Base-by-base conservation (phyloP, 306 rosid genomes). In the Quercus ilex region DNA sequence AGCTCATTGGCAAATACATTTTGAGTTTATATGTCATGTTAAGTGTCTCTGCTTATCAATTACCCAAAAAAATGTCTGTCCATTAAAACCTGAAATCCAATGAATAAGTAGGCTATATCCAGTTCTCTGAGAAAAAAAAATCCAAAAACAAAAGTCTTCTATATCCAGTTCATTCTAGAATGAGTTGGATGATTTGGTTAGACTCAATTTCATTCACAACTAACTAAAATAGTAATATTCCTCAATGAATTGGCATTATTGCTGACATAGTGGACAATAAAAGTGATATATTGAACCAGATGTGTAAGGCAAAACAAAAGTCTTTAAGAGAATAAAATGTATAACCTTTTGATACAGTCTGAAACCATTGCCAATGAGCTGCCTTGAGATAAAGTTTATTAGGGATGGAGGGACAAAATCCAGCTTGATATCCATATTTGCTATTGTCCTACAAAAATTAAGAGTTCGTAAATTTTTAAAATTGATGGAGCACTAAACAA, bases 321-420 rank as follows among this genome's bases (percentile, higher is more conserved):
- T 49, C 53, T 49, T 49, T 75, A 63, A 67, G 56, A 56, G 67
- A 59, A 80, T 52, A 30, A 57, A 76, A 76, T 68, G 43, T 72
- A 55, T 78, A 70, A 93, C 99, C 99, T 96, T 91, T 79, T 96
- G 93, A 82, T 87, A 96, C 78, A 96, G 96, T 71, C 74, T 88
- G 91, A 93, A 91, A 82, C 97, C 99, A 78, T 77, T 91, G 83
- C 98, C 98, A 3, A 96, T 87, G 76, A 96, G 88, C 91, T 96
- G 99, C 78, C 99, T 89, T 60, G 98, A 84, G 80, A 96, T 82
- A 80, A 96, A 96, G 92, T 96, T 93, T 75, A 96, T 87, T 73
- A 93, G 89, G 51, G 97, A 84, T 25, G 99, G 97, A 55, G 96
- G 94, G 53, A 93, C 81, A 25, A 96, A 87, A 73, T 93, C 98